Conservation (phyloP, 495 filamentous ascomycete species). For the Aspergillus nanangensis region DNA sequence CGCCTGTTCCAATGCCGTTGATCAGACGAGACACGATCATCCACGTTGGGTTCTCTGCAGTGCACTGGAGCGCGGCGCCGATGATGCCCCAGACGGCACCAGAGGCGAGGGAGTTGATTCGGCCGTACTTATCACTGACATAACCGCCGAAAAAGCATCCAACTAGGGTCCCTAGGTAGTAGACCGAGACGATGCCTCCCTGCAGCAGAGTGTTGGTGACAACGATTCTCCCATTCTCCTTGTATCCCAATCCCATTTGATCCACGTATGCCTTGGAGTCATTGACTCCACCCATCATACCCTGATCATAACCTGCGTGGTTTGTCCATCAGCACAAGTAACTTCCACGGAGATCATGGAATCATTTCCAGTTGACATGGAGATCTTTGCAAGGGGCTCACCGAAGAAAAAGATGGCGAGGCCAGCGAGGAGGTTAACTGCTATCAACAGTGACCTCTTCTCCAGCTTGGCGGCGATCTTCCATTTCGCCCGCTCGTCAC, state of each 20-base stretch:
- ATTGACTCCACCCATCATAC: constrained; percentile 75
- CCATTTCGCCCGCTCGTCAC: no score
- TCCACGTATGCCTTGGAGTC: constrained; percentile 59
- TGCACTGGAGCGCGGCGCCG: constrained; percentile 56
- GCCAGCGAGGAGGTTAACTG: constrained; percentile 60
- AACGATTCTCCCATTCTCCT: constrained; percentile 43
- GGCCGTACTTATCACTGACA: constrained; percentile 56
- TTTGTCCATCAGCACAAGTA: no score
- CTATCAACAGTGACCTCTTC: constrained; percentile 59
- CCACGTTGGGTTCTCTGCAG: constrained; percentile 63
- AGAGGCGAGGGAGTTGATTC: constrained; percentile 57
- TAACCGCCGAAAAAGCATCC: constrained; percentile 58
- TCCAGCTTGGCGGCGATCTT: constrained; percentile 58
- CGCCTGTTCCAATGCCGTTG: constrained; percentile 70
- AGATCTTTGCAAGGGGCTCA: no score
- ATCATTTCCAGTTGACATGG: no score
- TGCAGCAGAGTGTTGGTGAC: constrained; percentile 60
- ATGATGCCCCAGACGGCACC: constrained; percentile 54
- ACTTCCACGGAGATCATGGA: no score
- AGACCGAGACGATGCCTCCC: constrained; percentile 65
- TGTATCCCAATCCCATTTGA: constrained; percentile 62
- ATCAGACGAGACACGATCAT: constrained; percentile 64
- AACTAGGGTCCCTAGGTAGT: constrained; percentile 62
- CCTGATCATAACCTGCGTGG: constrained; percentile 68
- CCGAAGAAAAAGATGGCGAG: constrained; percentile 59